phyloP scores from a whole-genome alignment of 495 filamentous ascomycete species.

The Aspergillus hancockii region DNA sequence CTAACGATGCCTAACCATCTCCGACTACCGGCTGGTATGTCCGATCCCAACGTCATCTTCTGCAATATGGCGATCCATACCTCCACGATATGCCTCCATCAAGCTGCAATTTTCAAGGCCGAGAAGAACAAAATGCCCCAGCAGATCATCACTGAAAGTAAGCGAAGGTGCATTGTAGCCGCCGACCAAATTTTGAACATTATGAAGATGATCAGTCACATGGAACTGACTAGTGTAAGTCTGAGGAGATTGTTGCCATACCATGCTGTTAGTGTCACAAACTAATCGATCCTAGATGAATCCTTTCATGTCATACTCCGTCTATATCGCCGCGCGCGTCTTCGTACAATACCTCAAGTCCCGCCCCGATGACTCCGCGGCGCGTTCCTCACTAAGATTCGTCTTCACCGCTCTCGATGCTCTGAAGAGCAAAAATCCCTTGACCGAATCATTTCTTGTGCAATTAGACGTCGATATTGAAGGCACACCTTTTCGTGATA shows the following conservation, averaged over 20 bases:
- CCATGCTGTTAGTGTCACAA: neutral
- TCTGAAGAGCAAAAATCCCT: constrained; percentile 81
- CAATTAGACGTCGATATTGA: constrained; percentile 93
- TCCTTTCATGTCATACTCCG: constrained; percentile 91
- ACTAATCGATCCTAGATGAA: constrained; percentile 70
- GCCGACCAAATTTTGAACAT: constrained; percentile 94
- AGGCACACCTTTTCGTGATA: constrained; percentile 47
- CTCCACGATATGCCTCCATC: constrained; percentile 94
- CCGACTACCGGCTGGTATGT: constrained; percentile 73
- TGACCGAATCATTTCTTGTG: constrained; percentile 93
- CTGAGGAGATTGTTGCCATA: constrained; percentile 15
- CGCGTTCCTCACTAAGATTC: constrained; percentile 82
- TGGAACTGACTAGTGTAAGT: constrained; percentile 80
- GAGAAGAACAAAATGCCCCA: constrained; percentile 82
- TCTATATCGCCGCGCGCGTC: constrained; percentile 92
- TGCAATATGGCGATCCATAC: constrained; percentile 97
- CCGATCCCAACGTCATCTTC: constrained; percentile 86
- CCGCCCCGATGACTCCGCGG: constrained; percentile 78
- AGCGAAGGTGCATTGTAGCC: constrained; percentile 87
- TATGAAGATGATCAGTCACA: constrained; percentile 91
- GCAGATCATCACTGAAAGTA: constrained; percentile 81
- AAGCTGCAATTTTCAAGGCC: constrained; percentile 96
- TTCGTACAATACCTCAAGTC: constrained; percentile 95
- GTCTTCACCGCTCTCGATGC: constrained; percentile 86
- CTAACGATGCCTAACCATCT: constrained; percentile 82